These are phyloP conservation scores for Hermanozyma aechmeae DNA, from an alignment of 805 yeast genomes.

Conservation along the genomic window DNA sequence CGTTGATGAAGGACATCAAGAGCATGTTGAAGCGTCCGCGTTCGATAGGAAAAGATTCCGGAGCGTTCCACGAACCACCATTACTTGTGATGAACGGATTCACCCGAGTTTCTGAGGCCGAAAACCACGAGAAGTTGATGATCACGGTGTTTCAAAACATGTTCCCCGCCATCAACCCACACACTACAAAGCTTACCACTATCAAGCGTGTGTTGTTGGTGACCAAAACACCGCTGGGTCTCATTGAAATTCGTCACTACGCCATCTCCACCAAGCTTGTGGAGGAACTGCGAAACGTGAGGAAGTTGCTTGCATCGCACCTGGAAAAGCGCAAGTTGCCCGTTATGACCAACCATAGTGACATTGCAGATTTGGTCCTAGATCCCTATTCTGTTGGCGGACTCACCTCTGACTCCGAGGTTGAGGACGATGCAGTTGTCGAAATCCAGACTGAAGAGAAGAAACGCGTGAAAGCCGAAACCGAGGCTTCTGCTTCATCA, in stretches of 20 bases:
- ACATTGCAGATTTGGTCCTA: constrained; percentile 73
- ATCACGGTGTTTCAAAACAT: constrained; percentile 90
- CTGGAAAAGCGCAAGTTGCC: constrained; percentile 60
- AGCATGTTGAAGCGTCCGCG: constrained; percentile 69
- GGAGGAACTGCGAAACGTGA: constrained; percentile 64
- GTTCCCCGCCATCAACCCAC: constrained; percentile 92
- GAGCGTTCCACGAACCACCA: constrained; percentile 73
- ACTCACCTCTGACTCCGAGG: constrained; percentile 85
- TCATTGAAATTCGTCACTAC: constrained; percentile 82
- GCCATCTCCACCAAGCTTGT: constrained; percentile 80
- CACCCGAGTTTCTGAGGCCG: constrained; percentile 52
- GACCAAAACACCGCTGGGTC: constrained; percentile 60
- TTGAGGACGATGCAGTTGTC: constrained; percentile 83
- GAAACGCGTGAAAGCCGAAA: constrained; percentile 11
- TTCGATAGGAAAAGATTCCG: constrained; percentile 54
- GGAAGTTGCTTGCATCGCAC: constrained; percentile 53
- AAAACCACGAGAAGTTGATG: constrained; percentile 67
- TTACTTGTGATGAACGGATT: constrained; percentile 91
- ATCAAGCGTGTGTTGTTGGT: constrained; percentile 82
- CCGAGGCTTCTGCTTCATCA: constrained; percentile 11
- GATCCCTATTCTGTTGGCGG: constrained; percentile 79
- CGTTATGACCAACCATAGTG: constrained; percentile 54
- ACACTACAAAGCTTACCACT: constrained; percentile 58
- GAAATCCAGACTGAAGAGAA: constrained; percentile 34
- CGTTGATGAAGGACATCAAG: constrained; percentile 73